Base-by-base conservation (phyloP, 805 yeast genomes). In the Saccharomycodes ludwigii region DNA sequence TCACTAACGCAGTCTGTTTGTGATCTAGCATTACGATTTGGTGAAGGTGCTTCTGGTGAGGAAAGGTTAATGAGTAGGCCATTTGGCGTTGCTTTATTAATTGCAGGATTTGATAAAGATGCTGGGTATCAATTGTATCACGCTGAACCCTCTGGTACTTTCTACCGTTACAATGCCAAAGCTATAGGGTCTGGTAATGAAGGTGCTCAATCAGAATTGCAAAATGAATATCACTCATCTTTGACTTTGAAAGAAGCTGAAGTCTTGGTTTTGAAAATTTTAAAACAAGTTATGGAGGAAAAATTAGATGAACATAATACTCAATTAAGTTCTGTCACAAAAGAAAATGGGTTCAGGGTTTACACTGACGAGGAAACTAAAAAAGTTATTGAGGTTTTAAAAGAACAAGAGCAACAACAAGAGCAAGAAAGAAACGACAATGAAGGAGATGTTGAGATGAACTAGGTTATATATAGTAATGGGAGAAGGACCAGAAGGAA, bases 121-220 rank as follows among this genome's bases (percentile, higher is more conserved):
- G 77, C 83, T 49, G 98, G 98, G 1, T 95, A 95, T 29, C 98
- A 91, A 58, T 69, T 91, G 46, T 82, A 82, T 55, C 96, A 91
- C 56, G 95, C 97, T n/a, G 99, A 91, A 60, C 98, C 99, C 24
- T 82, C 95, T 10, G 99, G 99, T 37, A 91, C 99, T 2, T 91
- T 85, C 48, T 93, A 91, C 62, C 74, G 91, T 59, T 91, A 91
- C 54, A 95, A 91, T 50, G 99, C 98, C 18, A 93, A 91, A 61
- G 98, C 98, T 9, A 91, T 93, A 48, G 99, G 99, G 10, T 82
- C 95, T 2, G 99, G 99, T 14, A 81, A 94, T 11, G 99, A 91
- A 60, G 98, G 98, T 41, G 99, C 99, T 2, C 98, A 93, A 60
- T 79, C 95, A 2, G 99, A 91, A 58, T 67, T 91, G 51, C 95